Evolutionary conservation across 2,329 filamentous ascomycete genomes (phyloP).

Genomic region (Penicillium sp.): DNA sequence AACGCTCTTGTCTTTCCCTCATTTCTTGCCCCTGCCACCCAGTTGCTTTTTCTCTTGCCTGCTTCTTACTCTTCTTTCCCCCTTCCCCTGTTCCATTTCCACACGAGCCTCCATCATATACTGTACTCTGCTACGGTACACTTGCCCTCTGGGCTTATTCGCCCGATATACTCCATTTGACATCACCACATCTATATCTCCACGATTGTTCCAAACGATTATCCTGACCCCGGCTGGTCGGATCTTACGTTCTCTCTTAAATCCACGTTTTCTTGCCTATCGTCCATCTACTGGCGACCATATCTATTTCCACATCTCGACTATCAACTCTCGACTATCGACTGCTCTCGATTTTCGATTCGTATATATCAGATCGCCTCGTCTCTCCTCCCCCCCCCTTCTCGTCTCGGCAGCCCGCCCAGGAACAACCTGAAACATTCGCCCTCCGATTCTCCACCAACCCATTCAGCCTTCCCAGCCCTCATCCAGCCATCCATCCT

Average conservation of each 20-base stretch:
- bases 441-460: constrained; percentile 3
- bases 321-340: neutral
- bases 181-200: neutral
- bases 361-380: neutral
- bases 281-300: neutral
- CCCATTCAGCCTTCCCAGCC: constrained; percentile 6
- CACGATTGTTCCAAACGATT: neutral
- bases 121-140: neutral
- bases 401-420: constrained; percentile 1
- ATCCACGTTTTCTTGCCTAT: neutral
- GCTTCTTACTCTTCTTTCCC: constrained; percentile 12
- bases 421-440: constrained; percentile 16
- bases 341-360: neutral
- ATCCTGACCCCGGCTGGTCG: neutral
- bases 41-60: neutral
- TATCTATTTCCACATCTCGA: neutral
- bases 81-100: constrained; percentile 13
- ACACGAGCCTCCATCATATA: constrained; percentile 10
- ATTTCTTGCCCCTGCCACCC: neutral
- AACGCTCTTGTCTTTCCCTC: constrained; percentile 1
- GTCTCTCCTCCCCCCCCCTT: neutral
- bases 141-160: neutral
- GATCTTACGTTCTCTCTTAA: neutral
- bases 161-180: neutral
- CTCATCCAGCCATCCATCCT: neutral